phyloP scores from a whole-genome alignment of 345 rosid genomes.

The Cardamine chenopodiifolia region DNA sequence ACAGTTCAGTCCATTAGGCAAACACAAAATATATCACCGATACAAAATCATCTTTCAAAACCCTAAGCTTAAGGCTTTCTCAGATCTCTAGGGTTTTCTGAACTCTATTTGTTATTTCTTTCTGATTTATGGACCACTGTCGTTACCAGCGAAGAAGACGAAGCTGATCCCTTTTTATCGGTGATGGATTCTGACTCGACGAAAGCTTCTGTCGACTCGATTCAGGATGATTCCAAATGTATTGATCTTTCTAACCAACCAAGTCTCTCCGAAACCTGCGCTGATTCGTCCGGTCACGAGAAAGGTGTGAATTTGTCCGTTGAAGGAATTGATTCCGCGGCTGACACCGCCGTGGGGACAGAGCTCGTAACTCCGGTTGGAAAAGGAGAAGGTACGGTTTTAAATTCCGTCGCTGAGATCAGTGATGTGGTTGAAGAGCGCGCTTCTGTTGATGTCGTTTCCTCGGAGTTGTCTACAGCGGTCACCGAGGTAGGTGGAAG shows the following conservation, averaged over 20 bases:
- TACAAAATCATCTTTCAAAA: conserved; percentile 26
- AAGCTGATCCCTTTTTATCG: conserved; percentile 26
- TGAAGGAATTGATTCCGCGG: not conserved
- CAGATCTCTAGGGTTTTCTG: conserved; percentile 40
- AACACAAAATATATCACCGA: not conserved
- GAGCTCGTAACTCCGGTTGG: not conserved
- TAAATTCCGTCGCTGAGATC: conserved; percentile 26
- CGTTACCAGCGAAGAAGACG: conserved; percentile 24
- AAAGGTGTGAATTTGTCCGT: not conserved
- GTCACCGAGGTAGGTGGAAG: conserved; percentile 28
- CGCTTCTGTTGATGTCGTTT: not conserved
- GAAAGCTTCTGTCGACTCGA: conserved; percentile 27
- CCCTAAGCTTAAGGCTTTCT: conserved; percentile 27
- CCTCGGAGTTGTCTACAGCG: conserved; percentile 27
- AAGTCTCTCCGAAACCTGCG: conserved; percentile 4
- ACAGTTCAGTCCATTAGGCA: conserved; percentile 7
- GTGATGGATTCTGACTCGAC: conserved; percentile 35
- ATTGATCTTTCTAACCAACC: conserved; percentile 16
- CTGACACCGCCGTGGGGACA: not conserved
- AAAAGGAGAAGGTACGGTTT: conserved; percentile 2
- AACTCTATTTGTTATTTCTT: not conserved
- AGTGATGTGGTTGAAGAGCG: conserved; percentile 22
- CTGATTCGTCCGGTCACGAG: conserved; percentile 10
- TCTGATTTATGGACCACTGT: conserved; percentile 33
- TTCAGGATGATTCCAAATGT: conserved; percentile 24